These are phyloP conservation scores for Coprinellus aureogranulatus DNA, from an alignment of 768 basidiomycete genomes.

Conservation along the genomic window DNA sequence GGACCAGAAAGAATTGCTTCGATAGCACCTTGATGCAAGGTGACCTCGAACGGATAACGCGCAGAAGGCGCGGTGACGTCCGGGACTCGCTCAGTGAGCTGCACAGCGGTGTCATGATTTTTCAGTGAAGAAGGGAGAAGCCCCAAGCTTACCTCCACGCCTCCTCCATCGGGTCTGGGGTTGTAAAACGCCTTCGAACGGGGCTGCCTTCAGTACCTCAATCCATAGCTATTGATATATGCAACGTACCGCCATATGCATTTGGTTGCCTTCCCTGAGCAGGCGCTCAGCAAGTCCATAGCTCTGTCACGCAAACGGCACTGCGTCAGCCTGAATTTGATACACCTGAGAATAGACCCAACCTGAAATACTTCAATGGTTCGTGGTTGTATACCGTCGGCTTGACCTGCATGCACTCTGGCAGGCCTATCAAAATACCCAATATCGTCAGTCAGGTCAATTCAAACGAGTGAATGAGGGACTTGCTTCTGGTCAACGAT, in stretches of 20 bases:
- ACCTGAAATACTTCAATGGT: constrained; percentile 57
- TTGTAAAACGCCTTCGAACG: constrained; percentile 48
- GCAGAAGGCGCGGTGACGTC: constrained; percentile 63
- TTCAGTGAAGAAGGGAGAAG: not conserved
- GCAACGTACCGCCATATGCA: constrained; percentile 61
- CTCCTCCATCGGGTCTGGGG: constrained; percentile 56
- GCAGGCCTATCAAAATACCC: constrained; percentile 33
- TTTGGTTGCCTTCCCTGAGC: constrained; percentile 60
- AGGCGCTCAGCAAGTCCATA: constrained; percentile 72
- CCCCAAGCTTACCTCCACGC: constrained; percentile 39
- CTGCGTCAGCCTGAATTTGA: not conserved
- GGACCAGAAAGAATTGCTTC: constrained; percentile 59
- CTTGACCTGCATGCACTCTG: constrained; percentile 53
- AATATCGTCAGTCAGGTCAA: not conserved
- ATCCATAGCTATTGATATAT: no score
- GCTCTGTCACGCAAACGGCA: constrained; percentile 43
- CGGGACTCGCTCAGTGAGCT: constrained; percentile 63
- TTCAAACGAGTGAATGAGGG: not conserved
- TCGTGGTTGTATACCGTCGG: constrained; percentile 59
- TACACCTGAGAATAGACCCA: not conserved
- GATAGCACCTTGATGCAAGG: constrained; percentile 63
- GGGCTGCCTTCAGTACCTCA: no score
- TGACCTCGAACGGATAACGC: constrained; percentile 71
- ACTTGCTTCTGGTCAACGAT: constrained; percentile 57
- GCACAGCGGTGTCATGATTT: not conserved